phyloP scores from a whole-genome alignment of 2,329 filamentous ascomycete genomes.

The Nigrospora sphaerica region DNA sequence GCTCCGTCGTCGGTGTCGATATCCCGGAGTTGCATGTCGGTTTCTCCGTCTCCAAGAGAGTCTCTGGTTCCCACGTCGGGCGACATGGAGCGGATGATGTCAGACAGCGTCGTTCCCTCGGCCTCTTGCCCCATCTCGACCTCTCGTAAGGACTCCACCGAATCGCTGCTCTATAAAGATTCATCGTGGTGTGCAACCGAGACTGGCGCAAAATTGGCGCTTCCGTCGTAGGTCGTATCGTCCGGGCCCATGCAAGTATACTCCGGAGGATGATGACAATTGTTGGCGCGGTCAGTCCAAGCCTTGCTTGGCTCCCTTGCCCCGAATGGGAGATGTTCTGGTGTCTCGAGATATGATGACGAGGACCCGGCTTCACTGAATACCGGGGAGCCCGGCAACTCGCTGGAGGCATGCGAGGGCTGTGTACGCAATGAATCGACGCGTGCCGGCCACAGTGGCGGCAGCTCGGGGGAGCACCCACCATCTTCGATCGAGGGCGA shows the following conservation, averaged over 20 bases:
- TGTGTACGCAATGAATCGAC: constrained; percentile 32
- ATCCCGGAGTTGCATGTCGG: constrained; percentile 4
- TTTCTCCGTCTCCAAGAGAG: constrained; percentile 4
- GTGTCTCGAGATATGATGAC: constrained; percentile 34
- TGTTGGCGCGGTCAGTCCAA: constrained; percentile 16
- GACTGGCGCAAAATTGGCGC: too few relatives aligned
- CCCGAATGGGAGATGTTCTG: constrained; percentile 21
- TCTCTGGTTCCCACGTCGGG: too few relatives aligned
- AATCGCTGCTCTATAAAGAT: too few relatives aligned
- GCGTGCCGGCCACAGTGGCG: constrained; percentile 34
- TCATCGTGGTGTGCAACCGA: too few relatives aligned
- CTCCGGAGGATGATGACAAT: constrained; percentile 40
- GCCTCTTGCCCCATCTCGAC: too few relatives aligned
- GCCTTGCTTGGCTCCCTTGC: constrained; percentile 25
- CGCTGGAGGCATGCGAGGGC: constrained; percentile 16
- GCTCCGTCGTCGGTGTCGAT: constrained; percentile 11
- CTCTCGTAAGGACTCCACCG: too few relatives aligned
- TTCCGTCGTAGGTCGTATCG: neutral
- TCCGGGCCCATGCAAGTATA: constrained; percentile 19
- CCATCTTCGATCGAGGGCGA: constrained; percentile 99
- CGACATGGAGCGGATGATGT: too few relatives aligned
- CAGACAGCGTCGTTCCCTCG: too few relatives aligned
- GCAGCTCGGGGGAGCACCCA: constrained; percentile 56
- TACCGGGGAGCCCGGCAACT: constrained; percentile 15
- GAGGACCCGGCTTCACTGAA: constrained; percentile 28